Percentiles rank a stretch among this genome's conserved stretches.
Conservation (phyloP, 2,329 filamentous ascomycete species). For the Cordyceps cicadae region DNA sequence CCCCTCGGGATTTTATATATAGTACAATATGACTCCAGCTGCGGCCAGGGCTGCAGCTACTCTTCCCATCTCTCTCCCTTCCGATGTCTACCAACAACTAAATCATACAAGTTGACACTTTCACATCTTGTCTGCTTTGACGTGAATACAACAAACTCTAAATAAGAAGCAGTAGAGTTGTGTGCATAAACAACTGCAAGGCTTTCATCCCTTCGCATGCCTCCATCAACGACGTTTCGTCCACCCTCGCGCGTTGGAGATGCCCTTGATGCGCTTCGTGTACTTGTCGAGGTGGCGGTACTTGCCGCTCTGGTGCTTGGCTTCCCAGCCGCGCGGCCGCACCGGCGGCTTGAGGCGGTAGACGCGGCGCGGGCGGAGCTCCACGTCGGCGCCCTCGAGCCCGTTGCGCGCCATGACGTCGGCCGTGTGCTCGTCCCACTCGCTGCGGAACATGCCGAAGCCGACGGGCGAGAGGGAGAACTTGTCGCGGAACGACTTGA, state of each 20-base stretch:
- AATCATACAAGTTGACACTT: not conserved
- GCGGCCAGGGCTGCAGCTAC: not conserved
- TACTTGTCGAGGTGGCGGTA: slow-evolving; percentile 59
- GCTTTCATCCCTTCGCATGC: not conserved
- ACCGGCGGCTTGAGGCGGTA: slow-evolving; percentile 56
- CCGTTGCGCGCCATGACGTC: slow-evolving; percentile 75
- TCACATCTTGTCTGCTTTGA: not conserved
- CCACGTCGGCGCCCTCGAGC: slow-evolving; percentile 67
- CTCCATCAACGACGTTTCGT: slow-evolving; percentile 28
- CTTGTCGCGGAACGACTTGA: slow-evolving; percentile 66
- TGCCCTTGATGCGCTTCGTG: slow-evolving; percentile 47
- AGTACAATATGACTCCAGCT: slow-evolving; percentile 5
- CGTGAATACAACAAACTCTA: not conserved
- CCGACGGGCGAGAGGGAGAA: slow-evolving; percentile 66
- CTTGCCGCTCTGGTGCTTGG: slow-evolving; percentile 56
- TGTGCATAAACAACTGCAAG: not conserved
- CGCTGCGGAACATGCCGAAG: slow-evolving; percentile 76
- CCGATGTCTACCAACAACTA: not conserved
- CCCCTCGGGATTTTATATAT: not conserved
- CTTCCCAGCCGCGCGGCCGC: slow-evolving; percentile 58
- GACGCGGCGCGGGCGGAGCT: slow-evolving; percentile 75
- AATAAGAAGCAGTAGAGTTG: not conserved
- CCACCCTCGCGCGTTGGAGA: slow-evolving; percentile 35
- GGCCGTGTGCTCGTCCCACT: slow-evolving; percentile 85
- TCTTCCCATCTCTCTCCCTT: not conserved